A percentile compares a stretch with the other conserved stretches of the same genome.
These are phyloP conservation scores for Camellia japonica DNA, from an alignment of 148 eudicot genomes.

Conservation along the genomic window DNA sequence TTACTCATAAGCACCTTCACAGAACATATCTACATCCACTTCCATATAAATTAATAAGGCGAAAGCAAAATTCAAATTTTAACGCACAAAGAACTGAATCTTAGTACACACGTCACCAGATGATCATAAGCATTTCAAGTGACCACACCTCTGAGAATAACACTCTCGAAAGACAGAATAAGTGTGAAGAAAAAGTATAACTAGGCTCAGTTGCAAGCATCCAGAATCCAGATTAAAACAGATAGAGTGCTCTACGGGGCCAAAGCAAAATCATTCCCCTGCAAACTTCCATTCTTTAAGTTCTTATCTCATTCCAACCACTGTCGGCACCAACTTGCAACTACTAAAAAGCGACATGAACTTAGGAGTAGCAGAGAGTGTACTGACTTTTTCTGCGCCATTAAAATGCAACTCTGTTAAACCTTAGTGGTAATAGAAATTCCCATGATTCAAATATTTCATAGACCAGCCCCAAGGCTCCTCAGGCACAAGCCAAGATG, in stretches of 20 bases:
- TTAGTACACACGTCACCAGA: neutral
- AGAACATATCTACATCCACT: neutral
- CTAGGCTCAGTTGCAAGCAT: neutral
- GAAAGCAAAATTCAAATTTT: neutral
- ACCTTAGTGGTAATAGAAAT: neutral
- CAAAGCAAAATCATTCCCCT: neutral
- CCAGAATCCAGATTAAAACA: neutral
- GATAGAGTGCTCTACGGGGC: neutral
- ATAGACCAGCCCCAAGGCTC: neutral
- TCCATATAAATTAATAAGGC: neutral
- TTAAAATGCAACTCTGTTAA: neutral
- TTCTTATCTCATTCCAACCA: neutral
- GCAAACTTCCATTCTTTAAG: neutral
- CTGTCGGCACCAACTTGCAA: conserved; percentile 1
- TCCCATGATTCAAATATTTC: neutral
- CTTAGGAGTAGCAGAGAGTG: neutral
- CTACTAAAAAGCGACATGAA: neutral
- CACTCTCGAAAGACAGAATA: neutral
- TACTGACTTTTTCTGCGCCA: neutral
- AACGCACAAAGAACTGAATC: neutral
- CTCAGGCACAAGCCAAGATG: neutral
- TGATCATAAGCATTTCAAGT: neutral
- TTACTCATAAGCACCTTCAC: neutral
- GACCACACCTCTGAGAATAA: neutral
- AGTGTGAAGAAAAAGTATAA: neutral